phyloP scores from a whole-genome alignment of 495 filamentous ascomycete species.

The Eremomyces bilateralis region DNA sequence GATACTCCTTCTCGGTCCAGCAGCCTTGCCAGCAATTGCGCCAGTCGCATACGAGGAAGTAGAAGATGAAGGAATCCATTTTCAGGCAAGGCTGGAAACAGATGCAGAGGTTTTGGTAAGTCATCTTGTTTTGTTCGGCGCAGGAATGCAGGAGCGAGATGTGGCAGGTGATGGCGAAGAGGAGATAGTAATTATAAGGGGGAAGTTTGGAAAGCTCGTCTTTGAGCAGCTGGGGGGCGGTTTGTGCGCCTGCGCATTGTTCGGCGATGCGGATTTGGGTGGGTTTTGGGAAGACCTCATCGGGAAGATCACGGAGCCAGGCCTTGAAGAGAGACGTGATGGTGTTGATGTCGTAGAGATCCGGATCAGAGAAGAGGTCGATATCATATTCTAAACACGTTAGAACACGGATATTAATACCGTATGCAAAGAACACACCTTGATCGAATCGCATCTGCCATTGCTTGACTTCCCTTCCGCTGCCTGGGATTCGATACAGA shows the following conservation, averaged over 20 bases:
- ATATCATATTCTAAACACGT: constrained; percentile 46
- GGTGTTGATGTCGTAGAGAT: constrained; percentile 85
- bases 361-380: constrained; percentile 58
- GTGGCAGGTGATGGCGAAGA: constrained; percentile 89
- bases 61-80: constrained; percentile 76
- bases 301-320: constrained; percentile 84
- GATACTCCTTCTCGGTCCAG: constrained; percentile 64
- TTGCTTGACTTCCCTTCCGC: constrained; percentile 58
- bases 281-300: constrained; percentile 68
- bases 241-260: constrained; percentile 49
- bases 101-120: constrained; percentile 75
- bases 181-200: constrained; percentile 85
- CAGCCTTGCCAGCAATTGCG: constrained; percentile 88
- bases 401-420: constrained; percentile 14
- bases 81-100: constrained; percentile 91
- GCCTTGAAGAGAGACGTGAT: constrained; percentile 81
- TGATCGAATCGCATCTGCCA: constrained; percentile 77
- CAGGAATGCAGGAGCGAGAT: constrained; percentile 70
- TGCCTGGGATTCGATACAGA: constrained; percentile 71
- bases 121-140: constrained; percentile 83
- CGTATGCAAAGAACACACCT: constrained; percentile 22
- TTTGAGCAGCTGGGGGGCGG: constrained; percentile 46
- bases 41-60: constrained; percentile 81
- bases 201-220: constrained; percentile 79
- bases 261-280: constrained; percentile 51